Base-by-base conservation (phyloP, 352 stramenopile species). In the Sclerospora graminicola region DNA sequence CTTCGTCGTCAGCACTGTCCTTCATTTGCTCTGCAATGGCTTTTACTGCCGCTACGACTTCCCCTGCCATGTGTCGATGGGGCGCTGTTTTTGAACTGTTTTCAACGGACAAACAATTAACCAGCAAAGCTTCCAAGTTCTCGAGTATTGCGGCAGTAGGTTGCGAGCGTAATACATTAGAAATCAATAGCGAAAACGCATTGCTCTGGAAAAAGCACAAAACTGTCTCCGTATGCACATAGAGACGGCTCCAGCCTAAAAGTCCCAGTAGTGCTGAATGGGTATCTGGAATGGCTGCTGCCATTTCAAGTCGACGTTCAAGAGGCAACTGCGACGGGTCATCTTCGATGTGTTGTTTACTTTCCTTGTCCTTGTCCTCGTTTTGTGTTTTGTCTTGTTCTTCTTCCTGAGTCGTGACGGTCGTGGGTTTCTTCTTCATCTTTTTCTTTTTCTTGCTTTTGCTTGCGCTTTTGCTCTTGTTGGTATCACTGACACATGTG, bases 191-290 rank as follows among this genome's bases (percentile, higher is more conserved):
- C 24, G 61, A 46, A 32, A 91, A 60, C 21, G 79, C 74, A 13
- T 72, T 44, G 48, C 73, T 74, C 44, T 87, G 64, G 57, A 91
- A 86, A 46, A 89, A 81, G 18, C 52, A 46, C 30, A 79, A 48
- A 40, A 86, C 74, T n/a, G 73, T 74, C 9, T 84, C 74, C 4
- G 71, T 75, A 54, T 76, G 56, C 14, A 74, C 32, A 45, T 68
- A 80, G 28, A 88, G 29, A 10, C 66, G 61, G 27, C 76, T 89
- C 79, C 79, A 91, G 10, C 72, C 74, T 2, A 89, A 39, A 6
- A 91, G 62, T 1, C 79, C 79, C 18, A 84, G 62, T 8, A 91
- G 70, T 21, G 76, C 79, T 8, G 74, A 73, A 35, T 89, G 76
- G 26, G 80, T 59, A 51, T 91, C 73, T 0, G 58, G 31, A 33